These are phyloP conservation scores for Clonostachys sp. DNA, from an alignment of 2,329 filamentous ascomycete species.

Conservation along the genomic window DNA sequence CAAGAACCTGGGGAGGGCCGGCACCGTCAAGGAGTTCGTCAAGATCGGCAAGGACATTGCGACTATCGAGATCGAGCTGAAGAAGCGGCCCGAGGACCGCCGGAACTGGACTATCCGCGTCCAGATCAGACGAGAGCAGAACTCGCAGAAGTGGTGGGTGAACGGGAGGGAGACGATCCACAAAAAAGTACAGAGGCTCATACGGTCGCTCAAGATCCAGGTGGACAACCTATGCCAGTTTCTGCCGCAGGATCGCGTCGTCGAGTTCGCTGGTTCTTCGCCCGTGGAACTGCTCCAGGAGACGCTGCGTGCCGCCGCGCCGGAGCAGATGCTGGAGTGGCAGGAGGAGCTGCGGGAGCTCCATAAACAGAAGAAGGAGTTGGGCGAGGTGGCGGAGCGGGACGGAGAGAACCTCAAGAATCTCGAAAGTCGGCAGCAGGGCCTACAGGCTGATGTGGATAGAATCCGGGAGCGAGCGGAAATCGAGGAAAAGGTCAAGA, in stretches of 20 bases:
- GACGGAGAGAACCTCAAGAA: conserved; percentile 60
- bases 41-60: conserved; percentile 80
- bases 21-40: conserved; percentile 82
- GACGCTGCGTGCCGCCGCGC: conserved; percentile 84
- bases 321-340: conserved; percentile 73
- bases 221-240: conserved; percentile 98
- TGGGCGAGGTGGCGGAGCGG: conserved; percentile 51
- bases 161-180: conserved; percentile 61
- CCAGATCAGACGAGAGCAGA: conserved; percentile 76
- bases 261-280: conserved; percentile 82
- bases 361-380: conserved; percentile 61
- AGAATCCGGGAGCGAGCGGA: conserved; percentile 71
- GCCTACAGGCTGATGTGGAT: conserved; percentile 77
- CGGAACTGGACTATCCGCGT: conserved; percentile 72
- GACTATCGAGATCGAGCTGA: conserved; percentile 85
- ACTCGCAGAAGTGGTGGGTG: conserved; percentile 73
- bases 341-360: conserved; percentile 71
- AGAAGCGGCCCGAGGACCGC: conserved; percentile 52
- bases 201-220: conserved; percentile 76
- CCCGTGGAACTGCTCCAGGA: conserved; percentile 78
- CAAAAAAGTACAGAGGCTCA: conserved; percentile 63
- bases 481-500: conserved; percentile 58
- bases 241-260: conserved; percentile 90
- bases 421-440: conserved; percentile 68
- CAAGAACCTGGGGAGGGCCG: conserved; percentile 79